These are phyloP conservation scores for Vigna angularis DNA, from an alignment of 306 rosid genomes.

Conservation along the genomic window DNA sequence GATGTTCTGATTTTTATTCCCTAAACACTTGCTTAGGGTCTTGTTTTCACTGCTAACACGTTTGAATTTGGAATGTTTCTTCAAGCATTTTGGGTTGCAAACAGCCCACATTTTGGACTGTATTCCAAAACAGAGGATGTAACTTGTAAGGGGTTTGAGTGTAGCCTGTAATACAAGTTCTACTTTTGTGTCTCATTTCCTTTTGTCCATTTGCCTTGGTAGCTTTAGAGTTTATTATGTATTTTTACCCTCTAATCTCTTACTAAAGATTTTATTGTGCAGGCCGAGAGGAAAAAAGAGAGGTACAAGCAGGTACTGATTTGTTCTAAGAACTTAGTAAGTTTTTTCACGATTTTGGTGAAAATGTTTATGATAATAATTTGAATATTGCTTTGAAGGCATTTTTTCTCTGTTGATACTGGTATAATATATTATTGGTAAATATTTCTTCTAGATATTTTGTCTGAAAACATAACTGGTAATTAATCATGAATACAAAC, in stretches of 20 bases:
- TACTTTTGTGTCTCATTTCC: conserved; percentile 25
- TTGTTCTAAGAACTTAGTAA: conserved; percentile 23
- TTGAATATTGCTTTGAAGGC: conserved; percentile 25
- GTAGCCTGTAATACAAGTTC: conserved; percentile 1
- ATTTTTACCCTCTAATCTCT: conserved; percentile 9
- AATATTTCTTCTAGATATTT: conserved; percentile 15
- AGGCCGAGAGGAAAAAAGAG: conserved; percentile 74
- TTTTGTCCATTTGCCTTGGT: conserved; percentile 20
- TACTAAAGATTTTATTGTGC: conserved; percentile 47
- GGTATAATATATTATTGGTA: background rate
- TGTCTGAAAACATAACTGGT: conserved; percentile 5
- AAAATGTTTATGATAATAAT: background rate
- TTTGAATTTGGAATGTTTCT: conserved; percentile 10
- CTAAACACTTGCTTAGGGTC: background rate
- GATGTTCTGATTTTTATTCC: background rate
- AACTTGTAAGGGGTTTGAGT: background rate
- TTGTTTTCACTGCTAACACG: conserved; percentile 11
- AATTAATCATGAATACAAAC: conserved; percentile 16
- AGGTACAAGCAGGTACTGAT: conserved; percentile 82
- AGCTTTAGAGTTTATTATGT: conserved; percentile 11
- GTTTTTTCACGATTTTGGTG: conserved; percentile 10
- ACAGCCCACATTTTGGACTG: background rate
- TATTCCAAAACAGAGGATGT: background rate
- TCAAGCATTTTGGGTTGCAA: conserved; percentile 13
- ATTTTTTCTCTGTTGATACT: conserved; percentile 30